Percentiles rank a stretch among this genome's conserved stretches.
These are phyloP conservation scores for Colletotrichum gigasporum DNA, from an alignment of 2,329 filamentous ascomycete species.

Conservation along the genomic window DNA sequence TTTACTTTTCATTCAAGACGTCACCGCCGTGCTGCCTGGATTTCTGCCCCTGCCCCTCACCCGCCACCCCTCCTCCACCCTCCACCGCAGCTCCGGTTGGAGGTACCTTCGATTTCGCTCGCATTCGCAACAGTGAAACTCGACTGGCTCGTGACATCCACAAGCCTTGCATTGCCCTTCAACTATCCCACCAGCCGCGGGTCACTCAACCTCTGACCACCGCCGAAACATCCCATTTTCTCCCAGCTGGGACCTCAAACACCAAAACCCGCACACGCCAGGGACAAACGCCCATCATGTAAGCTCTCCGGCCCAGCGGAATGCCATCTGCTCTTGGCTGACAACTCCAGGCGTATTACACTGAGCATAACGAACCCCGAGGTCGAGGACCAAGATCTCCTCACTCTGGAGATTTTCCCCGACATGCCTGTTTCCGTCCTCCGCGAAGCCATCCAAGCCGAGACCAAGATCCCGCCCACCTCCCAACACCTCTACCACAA, in stretches of 20 bases:
- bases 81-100: constrained; percentile 16
- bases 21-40: constrained; percentile 25
- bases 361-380: constrained; percentile 84
- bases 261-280: background rate
- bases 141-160: background rate
- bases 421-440: constrained; percentile 87
- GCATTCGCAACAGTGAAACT: constrained; percentile 29
- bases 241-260: background rate
- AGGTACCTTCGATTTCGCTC: constrained; percentile 20
- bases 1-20: constrained; percentile 14
- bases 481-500: constrained; percentile 92
- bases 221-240: background rate
- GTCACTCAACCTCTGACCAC: background rate
- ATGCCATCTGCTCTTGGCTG: background rate
- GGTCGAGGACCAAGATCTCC: constrained; percentile 71
- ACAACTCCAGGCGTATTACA: constrained; percentile 77
- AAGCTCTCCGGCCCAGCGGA: background rate
- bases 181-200: background rate
- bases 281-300: constrained; percentile 19
- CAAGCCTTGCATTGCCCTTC: background rate
- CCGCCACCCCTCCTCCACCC: constrained; percentile 24
- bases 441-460: constrained; percentile 87
- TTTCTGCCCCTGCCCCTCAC: constrained; percentile 17
- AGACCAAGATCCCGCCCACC: constrained; percentile 76
- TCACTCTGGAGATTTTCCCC: constrained; percentile 82